Percentiles rank a stretch among this genome's conserved stretches.
These are phyloP conservation scores for Penicillium sp. DNA, from an alignment of 2,329 filamentous ascomycete genomes.

Conservation along the genomic window DNA sequence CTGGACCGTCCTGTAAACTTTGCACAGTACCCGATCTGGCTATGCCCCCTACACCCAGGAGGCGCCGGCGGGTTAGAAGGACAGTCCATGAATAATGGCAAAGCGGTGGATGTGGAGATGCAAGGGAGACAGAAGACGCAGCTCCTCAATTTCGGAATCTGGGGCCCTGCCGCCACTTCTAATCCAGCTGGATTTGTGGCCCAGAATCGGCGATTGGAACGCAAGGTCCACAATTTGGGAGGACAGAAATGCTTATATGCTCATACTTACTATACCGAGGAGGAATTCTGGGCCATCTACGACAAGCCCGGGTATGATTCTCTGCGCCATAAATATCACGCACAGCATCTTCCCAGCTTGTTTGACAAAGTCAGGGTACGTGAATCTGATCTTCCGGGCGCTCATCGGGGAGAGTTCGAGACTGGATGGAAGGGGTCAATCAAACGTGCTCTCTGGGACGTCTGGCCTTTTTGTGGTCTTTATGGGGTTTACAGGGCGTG, in stretches of 20 bases:
- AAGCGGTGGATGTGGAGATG: neutral
- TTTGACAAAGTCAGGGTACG: constrained; percentile 36
- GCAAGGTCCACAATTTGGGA: constrained; percentile 63
- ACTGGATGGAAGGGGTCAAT: constrained; percentile 14
- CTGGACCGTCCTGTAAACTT: constrained; percentile 40
- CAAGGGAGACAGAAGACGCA: neutral
- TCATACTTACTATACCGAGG: constrained; percentile 72
- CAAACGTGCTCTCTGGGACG: constrained; percentile 17
- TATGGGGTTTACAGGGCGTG: constrained; percentile 26
- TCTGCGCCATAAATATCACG: constrained; percentile 40
- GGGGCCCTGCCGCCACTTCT: constrained; percentile 66
- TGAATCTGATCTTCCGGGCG: constrained; percentile 15
- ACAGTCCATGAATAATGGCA: neutral
- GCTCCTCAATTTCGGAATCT: constrained; percentile 62
- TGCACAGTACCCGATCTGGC: constrained; percentile 56
- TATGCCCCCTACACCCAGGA: constrained; percentile 47
- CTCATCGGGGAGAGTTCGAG: constrained; percentile 11
- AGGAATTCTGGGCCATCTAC: constrained; percentile 46
- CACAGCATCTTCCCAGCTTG: constrained; percentile 33
- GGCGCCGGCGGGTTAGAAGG: constrained; percentile 11
- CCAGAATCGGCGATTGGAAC: constrained; percentile 68
- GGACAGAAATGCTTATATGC: constrained; percentile 88
- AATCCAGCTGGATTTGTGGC: constrained; percentile 57
- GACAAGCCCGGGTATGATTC: constrained; percentile 38
- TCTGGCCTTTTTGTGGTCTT: constrained; percentile 28